phyloP scores from a whole-genome alignment of 495 filamentous ascomycete genomes.

The Barbatosphaeria neglecta region DNA sequence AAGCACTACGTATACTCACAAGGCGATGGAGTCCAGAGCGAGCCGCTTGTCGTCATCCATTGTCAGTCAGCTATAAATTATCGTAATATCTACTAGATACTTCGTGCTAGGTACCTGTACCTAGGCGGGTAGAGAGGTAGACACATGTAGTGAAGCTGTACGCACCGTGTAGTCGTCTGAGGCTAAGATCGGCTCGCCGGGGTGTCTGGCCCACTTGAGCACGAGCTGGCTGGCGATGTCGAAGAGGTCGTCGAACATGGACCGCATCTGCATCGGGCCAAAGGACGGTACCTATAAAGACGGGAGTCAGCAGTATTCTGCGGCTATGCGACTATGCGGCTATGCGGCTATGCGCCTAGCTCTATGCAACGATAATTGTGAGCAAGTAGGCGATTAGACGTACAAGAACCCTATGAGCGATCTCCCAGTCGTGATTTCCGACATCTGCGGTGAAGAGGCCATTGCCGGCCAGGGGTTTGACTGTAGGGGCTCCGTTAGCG shows the following conservation, averaged over 20 bases:
- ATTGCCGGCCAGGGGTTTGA: slow-evolving; percentile 18
- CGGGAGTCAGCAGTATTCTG: background rate
- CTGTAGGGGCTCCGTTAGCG: background rate
- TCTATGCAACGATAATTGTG: background rate
- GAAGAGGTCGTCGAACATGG: slow-evolving; percentile 50
- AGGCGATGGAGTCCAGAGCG: slow-evolving; percentile 46
- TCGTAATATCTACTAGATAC: no score
- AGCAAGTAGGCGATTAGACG: background rate
- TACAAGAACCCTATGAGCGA: slow-evolving; percentile 42
- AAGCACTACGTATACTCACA: slow-evolving; percentile 21
- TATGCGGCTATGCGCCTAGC: no score
- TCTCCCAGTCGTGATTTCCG: slow-evolving; percentile 44
- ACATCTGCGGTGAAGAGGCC: slow-evolving; percentile 38
- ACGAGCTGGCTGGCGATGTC: slow-evolving; percentile 46
- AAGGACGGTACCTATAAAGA: slow-evolving; percentile 38
- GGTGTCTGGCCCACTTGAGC: slow-evolving; percentile 47
- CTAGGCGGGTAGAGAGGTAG: no score
- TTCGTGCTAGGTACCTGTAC: no score
- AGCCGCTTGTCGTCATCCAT: slow-evolving; percentile 16
- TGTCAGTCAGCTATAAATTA: background rate
- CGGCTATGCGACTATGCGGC: no score
- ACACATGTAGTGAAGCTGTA: no score
- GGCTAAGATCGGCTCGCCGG: slow-evolving; percentile 28
- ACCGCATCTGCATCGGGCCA: slow-evolving; percentile 43
- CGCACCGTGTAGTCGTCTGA: slow-evolving; percentile 42